Evolutionary conservation across 148 eudicot species (phyloP).

Genomic region (Pouteria glomerata): DNA sequence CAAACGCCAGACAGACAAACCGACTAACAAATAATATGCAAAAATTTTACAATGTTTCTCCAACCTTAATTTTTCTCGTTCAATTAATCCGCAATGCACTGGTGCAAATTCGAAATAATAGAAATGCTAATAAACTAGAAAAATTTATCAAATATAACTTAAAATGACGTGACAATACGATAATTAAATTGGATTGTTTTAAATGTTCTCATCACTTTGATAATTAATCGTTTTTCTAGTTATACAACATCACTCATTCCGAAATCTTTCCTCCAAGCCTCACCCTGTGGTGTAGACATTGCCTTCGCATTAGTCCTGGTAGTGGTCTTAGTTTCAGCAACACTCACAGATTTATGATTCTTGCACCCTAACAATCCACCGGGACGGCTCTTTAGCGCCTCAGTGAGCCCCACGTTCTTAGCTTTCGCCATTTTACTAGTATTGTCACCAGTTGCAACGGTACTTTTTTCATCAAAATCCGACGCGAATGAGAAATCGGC

Average conservation of each 20-base stretch:
- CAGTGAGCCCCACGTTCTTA: constrained; percentile 5
- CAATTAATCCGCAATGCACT: neutral
- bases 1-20: neutral
- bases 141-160: too few relatives aligned
- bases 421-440: neutral
- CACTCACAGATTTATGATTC: constrained; percentile 49
- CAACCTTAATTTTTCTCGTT: too few relatives aligned
- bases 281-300: neutral
- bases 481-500: constrained; percentile 33
- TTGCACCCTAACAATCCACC: constrained; percentile 50
- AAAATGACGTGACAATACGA: too few relatives aligned
- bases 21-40: neutral
- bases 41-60: neutral
- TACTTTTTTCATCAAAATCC: constrained; percentile 24
- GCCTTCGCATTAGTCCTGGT: constrained; percentile 6
- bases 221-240: too few relatives aligned
- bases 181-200: too few relatives aligned
- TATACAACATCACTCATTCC: too few relatives aligned
- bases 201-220: too few relatives aligned
- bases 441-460: constrained; percentile 3
- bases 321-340: constrained; percentile 25
- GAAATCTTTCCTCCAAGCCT: neutral
- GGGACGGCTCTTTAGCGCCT: constrained; percentile 10
- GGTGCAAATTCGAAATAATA: constrained; percentile 1
- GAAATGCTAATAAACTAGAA: too few relatives aligned